A percentile compares a stretch with the other conserved stretches of the same genome.
Conservation (phyloP, 2,329 filamentous ascomycete genomes). For the Talaromyces sp. region DNA sequence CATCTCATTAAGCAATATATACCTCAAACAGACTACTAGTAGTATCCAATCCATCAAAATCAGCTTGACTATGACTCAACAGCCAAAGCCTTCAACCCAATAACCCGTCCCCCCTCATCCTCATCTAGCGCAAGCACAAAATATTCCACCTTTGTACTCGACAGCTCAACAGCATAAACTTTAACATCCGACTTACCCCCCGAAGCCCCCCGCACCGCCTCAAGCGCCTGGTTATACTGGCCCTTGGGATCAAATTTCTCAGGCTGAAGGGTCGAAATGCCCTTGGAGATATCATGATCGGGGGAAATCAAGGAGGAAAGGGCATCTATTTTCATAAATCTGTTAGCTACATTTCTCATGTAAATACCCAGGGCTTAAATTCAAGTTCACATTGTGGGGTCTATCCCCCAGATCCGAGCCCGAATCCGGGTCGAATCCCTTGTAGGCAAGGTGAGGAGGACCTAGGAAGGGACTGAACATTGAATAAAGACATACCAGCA, state of each 20-base stretch:
- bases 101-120: constrained; percentile 59
- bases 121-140: constrained; percentile 71
- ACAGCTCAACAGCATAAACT: constrained; percentile 71
- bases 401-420: too few species aligned
- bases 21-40: too few species aligned
- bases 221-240: constrained; percentile 59
- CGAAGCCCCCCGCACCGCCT: constrained; percentile 57
- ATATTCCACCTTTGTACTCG: constrained; percentile 71
- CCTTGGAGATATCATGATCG: constrained; percentile 29
- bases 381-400: too few species aligned
- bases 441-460: background rate
- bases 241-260: constrained; percentile 73
- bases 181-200: constrained; percentile 64
- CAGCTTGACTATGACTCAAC: constrained; percentile 64
- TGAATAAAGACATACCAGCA: constrained; percentile 28
- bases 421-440: too few species aligned
- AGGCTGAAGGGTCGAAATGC: constrained; percentile 66
- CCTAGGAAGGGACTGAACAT: background rate
- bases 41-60: too few species aligned
- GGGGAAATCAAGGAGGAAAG: constrained; percentile 67
- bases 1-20: background rate
- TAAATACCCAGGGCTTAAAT: too few species aligned
- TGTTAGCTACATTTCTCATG: background rate
- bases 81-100: constrained; percentile 77
- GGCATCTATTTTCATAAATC: too few species aligned